These are phyloP conservation scores for Cryphonectria carpinicola DNA, from an alignment of 2,329 filamentous ascomycete genomes.

Conservation along the genomic window DNA sequence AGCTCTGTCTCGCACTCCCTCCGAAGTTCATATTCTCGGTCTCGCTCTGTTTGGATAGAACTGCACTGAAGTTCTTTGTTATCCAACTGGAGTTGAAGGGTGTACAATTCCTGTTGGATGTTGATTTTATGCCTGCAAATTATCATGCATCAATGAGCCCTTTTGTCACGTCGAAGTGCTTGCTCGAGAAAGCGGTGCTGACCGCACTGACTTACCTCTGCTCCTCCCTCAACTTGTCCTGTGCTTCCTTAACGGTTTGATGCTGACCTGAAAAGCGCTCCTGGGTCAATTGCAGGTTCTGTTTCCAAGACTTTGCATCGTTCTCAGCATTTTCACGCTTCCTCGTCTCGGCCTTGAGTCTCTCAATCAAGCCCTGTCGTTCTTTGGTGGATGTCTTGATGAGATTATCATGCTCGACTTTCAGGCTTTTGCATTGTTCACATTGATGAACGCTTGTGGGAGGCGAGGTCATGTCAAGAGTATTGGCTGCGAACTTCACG, in stretches of 20 bases:
- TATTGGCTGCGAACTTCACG: background rate
- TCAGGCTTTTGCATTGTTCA: background rate
- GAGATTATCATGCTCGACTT: background rate
- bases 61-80: background rate
- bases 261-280: background rate
- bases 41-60: background rate
- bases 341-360: background rate
- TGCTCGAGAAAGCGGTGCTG: background rate
- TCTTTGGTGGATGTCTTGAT: background rate
- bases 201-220: background rate
- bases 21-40: background rate
- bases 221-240: background rate
- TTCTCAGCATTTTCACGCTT: background rate
- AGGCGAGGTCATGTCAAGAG: background rate
- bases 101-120: background rate
- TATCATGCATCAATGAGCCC: background rate
- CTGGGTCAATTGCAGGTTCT: background rate
- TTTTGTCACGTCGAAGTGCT: background rate
- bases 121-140: background rate
- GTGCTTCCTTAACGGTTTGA: background rate
- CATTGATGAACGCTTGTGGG: background rate
- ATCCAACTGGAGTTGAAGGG: too few species aligned
- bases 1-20: background rate
- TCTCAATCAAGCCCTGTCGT: background rate
- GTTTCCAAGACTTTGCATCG: background rate